A percentile compares a stretch with the other conserved stretches of the same genome.
These are phyloP conservation scores for Scheffersomyces illinoinensis DNA, from an alignment of 1,139 yeast genomes.

Conservation along the genomic window DNA sequence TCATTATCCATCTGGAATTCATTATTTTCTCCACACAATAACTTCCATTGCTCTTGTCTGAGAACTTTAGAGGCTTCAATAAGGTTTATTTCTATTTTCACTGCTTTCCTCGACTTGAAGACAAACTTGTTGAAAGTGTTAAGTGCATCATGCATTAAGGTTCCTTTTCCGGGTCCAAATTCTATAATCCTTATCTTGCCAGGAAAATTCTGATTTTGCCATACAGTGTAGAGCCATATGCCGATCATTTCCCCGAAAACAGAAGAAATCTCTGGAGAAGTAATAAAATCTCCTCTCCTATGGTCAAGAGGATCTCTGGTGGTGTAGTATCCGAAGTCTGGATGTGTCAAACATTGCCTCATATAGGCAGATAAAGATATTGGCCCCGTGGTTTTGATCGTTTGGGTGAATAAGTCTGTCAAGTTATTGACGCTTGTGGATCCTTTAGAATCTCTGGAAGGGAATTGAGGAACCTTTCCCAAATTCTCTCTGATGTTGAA, in stretches of 20 bases:
- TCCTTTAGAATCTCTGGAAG: constrained; percentile 17
- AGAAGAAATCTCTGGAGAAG: constrained; percentile 86
- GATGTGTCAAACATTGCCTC: constrained; percentile 82
- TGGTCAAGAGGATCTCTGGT: constrained; percentile 72
- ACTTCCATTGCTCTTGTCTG: constrained; percentile 54
- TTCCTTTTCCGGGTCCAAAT: constrained; percentile 87
- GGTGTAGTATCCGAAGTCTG: constrained; percentile 77
- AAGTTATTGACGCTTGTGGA: constrained; percentile 26
- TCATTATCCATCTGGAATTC: constrained; percentile 19
- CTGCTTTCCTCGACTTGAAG: constrained; percentile 21
- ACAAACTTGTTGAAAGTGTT: constrained; percentile 45
- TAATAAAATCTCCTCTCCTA: constrained; percentile 69
- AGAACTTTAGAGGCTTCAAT: constrained; percentile 76
- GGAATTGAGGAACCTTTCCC: constrained; percentile 39
- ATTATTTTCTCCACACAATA: constrained; percentile 41
- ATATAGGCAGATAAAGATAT: constrained; percentile 71
- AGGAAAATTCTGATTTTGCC: constrained; percentile 62
- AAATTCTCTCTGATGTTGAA: constrained; percentile 37
- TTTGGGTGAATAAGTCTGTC: constrained; percentile 46
- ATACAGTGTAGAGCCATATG: constrained; percentile 64
- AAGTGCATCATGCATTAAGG: constrained; percentile 69
- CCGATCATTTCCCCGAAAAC: constrained; percentile 89
- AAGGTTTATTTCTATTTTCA: constrained; percentile 48
- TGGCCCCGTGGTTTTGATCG: constrained; percentile 76
- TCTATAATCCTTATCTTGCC: constrained; percentile 60